These are phyloP conservation scores for Cordyceps farinosa DNA, from an alignment of 2,329 filamentous ascomycete species.

Conservation along the genomic window DNA sequence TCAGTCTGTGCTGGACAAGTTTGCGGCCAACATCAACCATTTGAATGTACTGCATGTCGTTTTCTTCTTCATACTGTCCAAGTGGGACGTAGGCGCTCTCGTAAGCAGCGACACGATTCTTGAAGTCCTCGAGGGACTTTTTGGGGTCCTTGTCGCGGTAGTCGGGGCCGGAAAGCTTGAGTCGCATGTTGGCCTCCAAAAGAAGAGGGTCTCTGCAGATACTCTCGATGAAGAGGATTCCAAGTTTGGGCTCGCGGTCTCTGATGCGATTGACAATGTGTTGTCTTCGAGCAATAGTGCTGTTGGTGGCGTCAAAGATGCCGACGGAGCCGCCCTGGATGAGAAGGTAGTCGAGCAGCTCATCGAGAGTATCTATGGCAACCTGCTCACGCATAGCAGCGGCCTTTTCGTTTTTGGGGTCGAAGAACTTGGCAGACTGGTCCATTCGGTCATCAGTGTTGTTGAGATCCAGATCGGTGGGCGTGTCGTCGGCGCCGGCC, in stretches of 20 bases:
- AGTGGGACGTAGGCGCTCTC: constrained; percentile 91
- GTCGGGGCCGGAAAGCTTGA: constrained; percentile 93
- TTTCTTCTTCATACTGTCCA: constrained; percentile 83
- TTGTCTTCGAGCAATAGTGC: constrained; percentile 80
- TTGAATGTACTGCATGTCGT: constrained; percentile 92
- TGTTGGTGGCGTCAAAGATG: constrained; percentile 96
- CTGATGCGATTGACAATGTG: constrained; percentile 81
- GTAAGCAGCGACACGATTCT: constrained; percentile 85
- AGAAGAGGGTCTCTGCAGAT: constrained; percentile 82
- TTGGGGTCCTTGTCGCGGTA: constrained; percentile 91
- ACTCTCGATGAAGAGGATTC: constrained; percentile 92
- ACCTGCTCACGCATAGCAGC: constrained; percentile 85
- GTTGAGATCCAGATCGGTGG: constrained; percentile 37
- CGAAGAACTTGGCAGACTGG: constrained; percentile 90
- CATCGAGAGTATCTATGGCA: constrained; percentile 86
- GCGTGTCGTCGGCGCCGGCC: constrained; percentile 32
- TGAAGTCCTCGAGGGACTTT: constrained; percentile 85
- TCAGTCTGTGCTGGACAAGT: constrained; percentile 83
- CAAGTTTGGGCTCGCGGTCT: constrained; percentile 76
- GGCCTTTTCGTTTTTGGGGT: constrained; percentile 80
- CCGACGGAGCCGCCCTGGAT: constrained; percentile 80
- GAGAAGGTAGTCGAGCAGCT: constrained; percentile 85
- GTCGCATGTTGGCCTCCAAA: constrained; percentile 91
- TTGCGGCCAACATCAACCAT: constrained; percentile 98
- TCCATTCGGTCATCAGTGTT: constrained; percentile 49